These are phyloP conservation scores for Nothophoma quercina DNA, from an alignment of 2,329 filamentous ascomycete genomes.

Conservation along the genomic window DNA sequence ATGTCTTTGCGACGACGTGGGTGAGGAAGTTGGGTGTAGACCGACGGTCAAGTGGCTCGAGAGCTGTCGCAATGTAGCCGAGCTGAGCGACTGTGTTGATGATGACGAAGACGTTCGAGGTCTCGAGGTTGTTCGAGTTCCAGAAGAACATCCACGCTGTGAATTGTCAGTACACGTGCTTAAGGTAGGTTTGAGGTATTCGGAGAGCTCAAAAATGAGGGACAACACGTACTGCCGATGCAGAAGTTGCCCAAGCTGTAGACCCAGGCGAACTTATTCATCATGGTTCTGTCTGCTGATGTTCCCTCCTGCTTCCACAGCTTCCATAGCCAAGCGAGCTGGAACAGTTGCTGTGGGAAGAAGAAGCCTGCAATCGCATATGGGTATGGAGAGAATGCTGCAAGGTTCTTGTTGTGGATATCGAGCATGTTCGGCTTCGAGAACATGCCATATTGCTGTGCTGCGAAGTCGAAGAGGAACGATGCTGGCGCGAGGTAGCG, in stretches of 20 bases:
- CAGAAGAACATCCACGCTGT: slow-evolving; percentile 69
- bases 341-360: slow-evolving; percentile 67
- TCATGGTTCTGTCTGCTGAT: slow-evolving; percentile 56
- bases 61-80: slow-evolving; percentile 60
- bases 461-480: slow-evolving; percentile 65
- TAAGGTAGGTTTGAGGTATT: background rate
- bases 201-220: background rate
- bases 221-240: slow-evolving; percentile 59
- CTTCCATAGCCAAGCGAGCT: slow-evolving; percentile 65
- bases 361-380: slow-evolving; percentile 68
- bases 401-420: slow-evolving; percentile 64
- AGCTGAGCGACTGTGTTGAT: slow-evolving; percentile 64
- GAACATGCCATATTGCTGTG: slow-evolving; percentile 67
- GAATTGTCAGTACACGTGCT: background rate
- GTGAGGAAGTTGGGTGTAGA: slow-evolving; percentile 63
- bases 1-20: slow-evolving; percentile 66
- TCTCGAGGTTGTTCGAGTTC: slow-evolving; percentile 61
- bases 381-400: slow-evolving; percentile 66
- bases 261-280: slow-evolving; percentile 63
- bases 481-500: slow-evolving; percentile 63
- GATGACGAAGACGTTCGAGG: slow-evolving; percentile 63
- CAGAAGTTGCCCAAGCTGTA: slow-evolving; percentile 66
- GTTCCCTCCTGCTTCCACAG: slow-evolving; percentile 59
- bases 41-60: slow-evolving; percentile 59
- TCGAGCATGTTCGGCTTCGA: slow-evolving; percentile 66